A percentile compares a stretch with the other conserved stretches of the same genome.
phyloP scores from a whole-genome alignment of 1,284 basidiomycete species.

The Blastosporella zonata region DNA sequence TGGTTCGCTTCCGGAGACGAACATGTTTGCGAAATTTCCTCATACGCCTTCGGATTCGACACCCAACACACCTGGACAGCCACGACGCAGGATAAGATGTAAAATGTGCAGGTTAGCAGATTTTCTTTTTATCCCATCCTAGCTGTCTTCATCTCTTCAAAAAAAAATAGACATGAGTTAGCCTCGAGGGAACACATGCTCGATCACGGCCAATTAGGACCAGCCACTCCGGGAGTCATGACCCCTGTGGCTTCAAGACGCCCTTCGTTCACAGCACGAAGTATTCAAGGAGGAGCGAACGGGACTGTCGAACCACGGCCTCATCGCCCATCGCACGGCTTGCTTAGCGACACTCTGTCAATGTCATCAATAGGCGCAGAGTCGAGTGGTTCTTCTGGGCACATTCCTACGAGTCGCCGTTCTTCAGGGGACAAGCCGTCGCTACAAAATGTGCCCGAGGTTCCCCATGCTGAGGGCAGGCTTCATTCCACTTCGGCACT shows the following conservation, averaged over 20 bases:
- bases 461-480: constrained; percentile 21
- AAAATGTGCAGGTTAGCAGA: constrained; percentile 79
- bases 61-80: constrained; percentile 53
- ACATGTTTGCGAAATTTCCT: constrained; percentile 77
- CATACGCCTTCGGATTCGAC: constrained; percentile 60
- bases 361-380: constrained; percentile 37
- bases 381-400: constrained; percentile 17
- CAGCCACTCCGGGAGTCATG: constrained; percentile 52
- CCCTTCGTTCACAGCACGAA: constrained; percentile 32
- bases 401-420: constrained; percentile 11
- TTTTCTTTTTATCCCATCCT: background rate
- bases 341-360: constrained; percentile 31
- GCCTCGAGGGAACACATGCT: constrained; percentile 90
- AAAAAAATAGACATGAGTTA: constrained; percentile 63
- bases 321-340: constrained; percentile 32
- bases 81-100: constrained; percentile 76
- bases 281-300: constrained; percentile 20
- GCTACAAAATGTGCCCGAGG: constrained; percentile 21
- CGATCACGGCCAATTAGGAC: constrained; percentile 79
- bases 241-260: constrained; percentile 53
- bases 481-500: constrained; percentile 30
- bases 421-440: constrained; percentile 19
- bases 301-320: constrained; percentile 23
- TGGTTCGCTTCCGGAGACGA: constrained; percentile 56
- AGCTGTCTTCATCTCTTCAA: background rate